Percentiles rank a stretch among this genome's conserved stretches.
Evolutionary conservation across 306 rosid genomes (phyloP).

Genomic region (Casuarina cunninghamiana): DNA sequence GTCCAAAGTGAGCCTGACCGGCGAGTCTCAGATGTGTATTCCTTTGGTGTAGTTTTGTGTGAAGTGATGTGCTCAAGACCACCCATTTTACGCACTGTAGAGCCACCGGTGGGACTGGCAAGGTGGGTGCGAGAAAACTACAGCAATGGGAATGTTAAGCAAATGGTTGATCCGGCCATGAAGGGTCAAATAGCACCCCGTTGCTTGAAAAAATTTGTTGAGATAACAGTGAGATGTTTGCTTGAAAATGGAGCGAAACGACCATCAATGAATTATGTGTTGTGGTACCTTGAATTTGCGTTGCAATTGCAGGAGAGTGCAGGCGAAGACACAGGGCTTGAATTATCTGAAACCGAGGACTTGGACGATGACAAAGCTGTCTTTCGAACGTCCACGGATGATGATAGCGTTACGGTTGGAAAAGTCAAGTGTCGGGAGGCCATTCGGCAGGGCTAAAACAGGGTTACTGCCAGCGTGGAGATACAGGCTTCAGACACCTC

Average conservation of each 20-base stretch:
- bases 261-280: slow-evolving; percentile 65
- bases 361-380: too few species aligned
- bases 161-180: slow-evolving; percentile 37
- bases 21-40: slow-evolving; percentile 4
- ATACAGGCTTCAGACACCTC: too few species aligned
- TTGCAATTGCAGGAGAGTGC: slow-evolving; percentile 53
- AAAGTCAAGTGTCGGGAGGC: too few species aligned
- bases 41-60: slow-evolving; percentile 30
- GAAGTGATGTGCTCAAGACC: slow-evolving; percentile 27
- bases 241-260: slow-evolving; percentile 47
- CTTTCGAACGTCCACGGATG: not conserved
- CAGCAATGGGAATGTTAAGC: slow-evolving; percentile 13
- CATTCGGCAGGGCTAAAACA: too few species aligned
- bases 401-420: not conserved
- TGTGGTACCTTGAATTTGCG: slow-evolving; percentile 56
- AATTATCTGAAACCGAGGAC: slow-evolving; percentile 3
- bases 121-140: slow-evolving; percentile 14
- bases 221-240: slow-evolving; percentile 50
- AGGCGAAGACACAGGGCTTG: not conserved
- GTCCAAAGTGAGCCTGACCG: too few species aligned
- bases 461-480: too few species aligned
- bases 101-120: not conserved
- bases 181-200: slow-evolving; percentile 21
- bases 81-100: not conserved
- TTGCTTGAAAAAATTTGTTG: slow-evolving; percentile 43